phyloP scores from a whole-genome alignment of 139 green algal genomes.

The Ettlia oleoabundans region DNA sequence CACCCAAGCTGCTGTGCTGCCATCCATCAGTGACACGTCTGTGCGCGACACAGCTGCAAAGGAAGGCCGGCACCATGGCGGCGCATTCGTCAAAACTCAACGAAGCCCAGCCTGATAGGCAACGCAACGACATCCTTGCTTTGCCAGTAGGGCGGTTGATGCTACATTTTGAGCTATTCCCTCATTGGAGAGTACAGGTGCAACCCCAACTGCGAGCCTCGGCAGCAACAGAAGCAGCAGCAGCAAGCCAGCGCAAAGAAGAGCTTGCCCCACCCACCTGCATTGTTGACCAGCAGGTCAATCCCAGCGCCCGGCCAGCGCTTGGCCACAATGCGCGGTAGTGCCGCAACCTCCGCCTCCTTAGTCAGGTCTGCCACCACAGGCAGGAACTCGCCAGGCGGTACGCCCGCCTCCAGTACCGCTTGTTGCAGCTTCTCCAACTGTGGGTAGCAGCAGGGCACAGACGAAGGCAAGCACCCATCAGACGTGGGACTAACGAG shows the following conservation, averaged over 20 bases:
- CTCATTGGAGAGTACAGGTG: too few species aligned
- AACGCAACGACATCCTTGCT: too few species aligned
- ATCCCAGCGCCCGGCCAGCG: constrained; percentile 72
- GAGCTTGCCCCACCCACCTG: neutral
- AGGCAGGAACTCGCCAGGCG: constrained; percentile 77
- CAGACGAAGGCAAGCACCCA: neutral
- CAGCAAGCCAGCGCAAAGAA: too few species aligned
- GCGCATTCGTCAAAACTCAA: too few species aligned
- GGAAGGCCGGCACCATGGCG: too few species aligned
- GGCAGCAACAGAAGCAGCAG: too few species aligned
- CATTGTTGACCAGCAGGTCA: constrained; percentile 74
- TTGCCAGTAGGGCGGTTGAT: too few species aligned
- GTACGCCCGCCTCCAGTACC: constrained; percentile 61
- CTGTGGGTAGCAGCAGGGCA: neutral
- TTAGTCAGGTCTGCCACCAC: constrained; percentile 85
- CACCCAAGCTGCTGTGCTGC: constrained; percentile 64
- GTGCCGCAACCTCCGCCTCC: constrained; percentile 61
- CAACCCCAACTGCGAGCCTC: too few species aligned
- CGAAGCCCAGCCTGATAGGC: too few species aligned
- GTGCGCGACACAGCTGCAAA: constrained; percentile 63
- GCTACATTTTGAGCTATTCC: too few species aligned
- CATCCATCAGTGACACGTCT: constrained; percentile 77
- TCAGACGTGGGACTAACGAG: neutral
- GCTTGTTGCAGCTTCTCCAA: constrained; percentile 80
- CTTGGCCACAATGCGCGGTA: constrained; percentile 79